Conservation (phyloP, 805 yeast genomes). For the Sugiyamaella smithiae region DNA sequence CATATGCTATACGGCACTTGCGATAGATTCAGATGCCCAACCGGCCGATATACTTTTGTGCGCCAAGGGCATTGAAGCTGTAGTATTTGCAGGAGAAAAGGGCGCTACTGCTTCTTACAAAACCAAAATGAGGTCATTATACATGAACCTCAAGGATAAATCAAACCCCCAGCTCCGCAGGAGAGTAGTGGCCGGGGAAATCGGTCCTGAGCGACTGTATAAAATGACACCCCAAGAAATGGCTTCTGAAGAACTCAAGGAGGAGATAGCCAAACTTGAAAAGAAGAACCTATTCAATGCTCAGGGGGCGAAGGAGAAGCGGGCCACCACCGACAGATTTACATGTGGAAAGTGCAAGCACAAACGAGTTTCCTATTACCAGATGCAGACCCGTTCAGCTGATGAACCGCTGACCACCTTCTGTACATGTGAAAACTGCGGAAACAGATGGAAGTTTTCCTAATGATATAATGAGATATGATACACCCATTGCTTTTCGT, state of each 20-base stretch:
- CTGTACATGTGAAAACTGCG: slow-evolving; percentile 97
- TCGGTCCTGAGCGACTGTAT: slow-evolving; percentile 63
- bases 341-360: slow-evolving; percentile 98
- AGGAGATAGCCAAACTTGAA: slow-evolving; percentile 80
- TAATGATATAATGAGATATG: slow-evolving; percentile 31
- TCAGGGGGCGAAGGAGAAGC: slow-evolving; percentile 93
- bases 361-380: slow-evolving; percentile 94
- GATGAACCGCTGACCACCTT: slow-evolving; percentile 98
- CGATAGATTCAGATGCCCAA: slow-evolving; percentile 64
- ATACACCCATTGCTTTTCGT: too few relatives aligned
- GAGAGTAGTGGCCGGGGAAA: slow-evolving; percentile 63
- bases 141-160: slow-evolving; percentile 83
- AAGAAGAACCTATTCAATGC: slow-evolving; percentile 92
- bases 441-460: slow-evolving; percentile 97
- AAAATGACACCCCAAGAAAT: slow-evolving; percentile 89
- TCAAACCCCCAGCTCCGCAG: slow-evolving; percentile 82
- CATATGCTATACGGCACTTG: slow-evolving; percentile 86
- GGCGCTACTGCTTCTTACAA: slow-evolving; percentile 60
- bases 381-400: slow-evolving; percentile 96
- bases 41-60: slow-evolving; percentile 59
- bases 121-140: slow-evolving; percentile 79
- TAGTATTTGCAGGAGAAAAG: slow-evolving; percentile 59
- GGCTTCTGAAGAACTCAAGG: slow-evolving; percentile 88
- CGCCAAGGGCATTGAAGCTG: slow-evolving; percentile 70
- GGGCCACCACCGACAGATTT: slow-evolving; percentile 95